Conservation (phyloP, 352 stramenopile genomes). For the Aphanomyces cochlioides region DNA sequence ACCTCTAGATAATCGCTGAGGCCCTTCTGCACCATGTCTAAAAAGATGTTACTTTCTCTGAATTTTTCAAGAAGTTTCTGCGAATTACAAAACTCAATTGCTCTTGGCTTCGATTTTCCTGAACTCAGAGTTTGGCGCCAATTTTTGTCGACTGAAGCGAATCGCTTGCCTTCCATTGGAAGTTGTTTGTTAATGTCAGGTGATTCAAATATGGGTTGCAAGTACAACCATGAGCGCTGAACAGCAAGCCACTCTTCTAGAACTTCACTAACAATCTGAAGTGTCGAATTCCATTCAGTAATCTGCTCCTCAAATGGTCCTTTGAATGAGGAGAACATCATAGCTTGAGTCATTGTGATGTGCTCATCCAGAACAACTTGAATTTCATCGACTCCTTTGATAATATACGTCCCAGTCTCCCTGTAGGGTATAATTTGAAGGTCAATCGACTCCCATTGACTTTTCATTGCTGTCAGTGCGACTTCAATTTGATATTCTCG, state of each 20-base stretch:
- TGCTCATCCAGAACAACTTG: constrained; percentile 94
- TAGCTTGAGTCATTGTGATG: constrained; percentile 94
- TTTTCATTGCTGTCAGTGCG: constrained; percentile 90
- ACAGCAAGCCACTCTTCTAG: constrained; percentile 93
- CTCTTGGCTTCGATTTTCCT: constrained; percentile 83
- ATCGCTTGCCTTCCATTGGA: constrained; percentile 90
- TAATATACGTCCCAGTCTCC: constrained; percentile 92
- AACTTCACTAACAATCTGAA: constrained; percentile 90
- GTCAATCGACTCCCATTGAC: constrained; percentile 86
- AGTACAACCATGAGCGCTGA: constrained; percentile 94
- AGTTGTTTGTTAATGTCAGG: constrained; percentile 96
- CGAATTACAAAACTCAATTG: constrained; percentile 92
- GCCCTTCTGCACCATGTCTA: constrained; percentile 91
- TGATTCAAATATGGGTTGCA: constrained; percentile 95
- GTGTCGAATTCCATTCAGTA: constrained; percentile 87
- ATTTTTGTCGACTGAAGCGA: constrained; percentile 94
- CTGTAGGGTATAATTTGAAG: constrained; percentile 87
- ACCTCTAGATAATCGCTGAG: constrained; percentile 90
- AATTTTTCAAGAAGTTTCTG: constrained; percentile 91
- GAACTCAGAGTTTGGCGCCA: constrained; percentile 88
- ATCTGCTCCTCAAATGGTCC: constrained; percentile 93
- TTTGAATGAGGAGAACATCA: constrained; percentile 96
- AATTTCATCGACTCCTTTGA: constrained; percentile 94
- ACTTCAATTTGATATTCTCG: constrained; percentile 95
- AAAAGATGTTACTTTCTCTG: constrained; percentile 91